Percentiles rank a stretch among this genome's conserved stretches.
Evolutionary conservation across 176 grass and related monocot genomes (phyloP).

Genomic region (Lolium multiflorum): DNA sequence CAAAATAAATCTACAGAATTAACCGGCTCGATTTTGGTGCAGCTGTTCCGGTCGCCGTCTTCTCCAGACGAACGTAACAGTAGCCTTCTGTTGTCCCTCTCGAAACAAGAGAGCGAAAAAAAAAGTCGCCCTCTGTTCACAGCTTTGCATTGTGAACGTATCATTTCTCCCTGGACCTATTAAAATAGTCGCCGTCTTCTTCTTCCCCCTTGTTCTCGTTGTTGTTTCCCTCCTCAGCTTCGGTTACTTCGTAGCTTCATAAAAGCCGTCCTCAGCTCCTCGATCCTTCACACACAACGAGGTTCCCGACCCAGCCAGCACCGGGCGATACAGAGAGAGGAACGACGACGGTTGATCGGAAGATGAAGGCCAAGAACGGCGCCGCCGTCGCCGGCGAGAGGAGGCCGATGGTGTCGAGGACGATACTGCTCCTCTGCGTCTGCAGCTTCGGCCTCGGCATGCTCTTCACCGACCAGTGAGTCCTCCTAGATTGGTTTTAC

Average conservation of each 20-base stretch:
- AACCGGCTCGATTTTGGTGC: background rate
- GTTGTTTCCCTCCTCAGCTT: conserved; percentile 54
- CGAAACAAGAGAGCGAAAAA: background rate
- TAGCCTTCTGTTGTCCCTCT: background rate
- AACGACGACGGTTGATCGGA: background rate
- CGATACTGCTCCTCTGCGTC: conserved; percentile 62
- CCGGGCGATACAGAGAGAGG: background rate
- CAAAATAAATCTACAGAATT: background rate
- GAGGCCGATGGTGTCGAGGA: conserved; percentile 58
- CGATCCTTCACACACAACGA: conserved; percentile 16
- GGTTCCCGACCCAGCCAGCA: background rate
- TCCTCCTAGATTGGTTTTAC: conserved; percentile 38
- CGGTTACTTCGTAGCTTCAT: conserved; percentile 60
- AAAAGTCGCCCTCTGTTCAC: conserved; percentile 26
- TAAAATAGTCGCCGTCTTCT: conserved; percentile 40
- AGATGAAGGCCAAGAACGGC: conserved; percentile 74
- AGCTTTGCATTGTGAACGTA: conserved; percentile 37
- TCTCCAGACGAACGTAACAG: background rate
- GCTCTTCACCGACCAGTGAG: conserved; percentile 75
- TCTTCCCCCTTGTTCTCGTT: background rate
- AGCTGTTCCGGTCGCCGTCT: too few relatives aligned
- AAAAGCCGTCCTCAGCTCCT: conserved; percentile 40
- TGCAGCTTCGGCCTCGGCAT: conserved; percentile 80
- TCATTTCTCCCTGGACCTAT: conserved; percentile 43
- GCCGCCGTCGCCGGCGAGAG: conserved; percentile 41